phyloP scores from a whole-genome alignment of 1,139 yeast species.

The Lodderomyces oxycetoniae region DNA sequence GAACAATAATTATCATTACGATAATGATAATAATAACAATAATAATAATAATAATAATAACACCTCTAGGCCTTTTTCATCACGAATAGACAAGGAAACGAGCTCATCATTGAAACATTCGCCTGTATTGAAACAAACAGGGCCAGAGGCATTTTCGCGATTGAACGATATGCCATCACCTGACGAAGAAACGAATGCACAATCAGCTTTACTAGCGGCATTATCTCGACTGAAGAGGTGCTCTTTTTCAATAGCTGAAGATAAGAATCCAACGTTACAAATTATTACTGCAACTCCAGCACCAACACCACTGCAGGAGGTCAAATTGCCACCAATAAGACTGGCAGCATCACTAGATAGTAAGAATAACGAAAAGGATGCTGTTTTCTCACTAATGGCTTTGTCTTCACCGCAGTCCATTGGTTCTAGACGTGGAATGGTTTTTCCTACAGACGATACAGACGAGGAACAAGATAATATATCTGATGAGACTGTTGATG shows the following conservation, averaged over 20 bases:
- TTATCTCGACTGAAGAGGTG: slow-evolving; percentile 27
- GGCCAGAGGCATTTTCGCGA: slow-evolving; percentile 5
- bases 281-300: slow-evolving; percentile 1
- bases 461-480: slow-evolving; percentile 14
- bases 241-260: slow-evolving; percentile 11
- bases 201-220: slow-evolving; percentile 41
- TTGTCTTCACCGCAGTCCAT: slow-evolving; percentile 39
- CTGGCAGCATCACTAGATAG: slow-evolving; percentile 7
- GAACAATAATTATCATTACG: not conserved
- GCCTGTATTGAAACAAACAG: slow-evolving; percentile 17
- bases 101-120: slow-evolving; percentile 21
- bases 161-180: slow-evolving; percentile 12
- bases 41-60: no score
- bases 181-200: slow-evolving; percentile 42
- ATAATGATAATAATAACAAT: no score
- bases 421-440: slow-evolving; percentile 4
- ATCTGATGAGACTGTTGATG: slow-evolving; percentile 6
- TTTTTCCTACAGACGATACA: slow-evolving; percentile 25
- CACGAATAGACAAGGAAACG: slow-evolving; percentile 5
- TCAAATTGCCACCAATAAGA: slow-evolving; percentile 31
- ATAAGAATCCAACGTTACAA: not conserved
- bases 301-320: slow-evolving; percentile 5
- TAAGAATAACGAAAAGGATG: slow-evolving; percentile 37
- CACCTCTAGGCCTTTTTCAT: slow-evolving; percentile 1
- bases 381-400: slow-evolving; percentile 43